Percentiles rank a stretch among this genome's conserved stretches.
These are phyloP conservation scores for Yamadazyma jaroonii DNA, from an alignment of 1,139 yeast species.

Conservation along the genomic window DNA sequence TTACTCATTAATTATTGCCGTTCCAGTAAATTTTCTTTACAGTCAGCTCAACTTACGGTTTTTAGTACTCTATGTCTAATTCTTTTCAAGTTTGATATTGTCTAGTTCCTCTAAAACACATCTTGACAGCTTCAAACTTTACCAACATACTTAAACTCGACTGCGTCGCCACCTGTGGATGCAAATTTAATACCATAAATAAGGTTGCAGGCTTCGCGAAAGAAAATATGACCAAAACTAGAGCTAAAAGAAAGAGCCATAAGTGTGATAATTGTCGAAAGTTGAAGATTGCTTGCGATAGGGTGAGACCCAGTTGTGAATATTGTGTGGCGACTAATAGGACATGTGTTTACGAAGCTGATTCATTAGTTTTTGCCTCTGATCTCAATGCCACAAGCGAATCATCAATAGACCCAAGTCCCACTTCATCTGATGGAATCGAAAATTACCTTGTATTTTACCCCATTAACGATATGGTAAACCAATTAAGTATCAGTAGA, in stretches of 20 bases:
- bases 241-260: conserved; percentile 13
- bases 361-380: too few relatives aligned
- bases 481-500: not conserved
- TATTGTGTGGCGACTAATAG: conserved; percentile 31
- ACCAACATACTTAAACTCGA: too few relatives aligned
- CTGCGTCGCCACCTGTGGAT: too few relatives aligned
- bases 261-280: conserved; percentile 24
- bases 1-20: too few relatives aligned
- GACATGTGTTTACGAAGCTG: conserved; percentile 21
- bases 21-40: too few relatives aligned
- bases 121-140: too few relatives aligned
- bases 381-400: not conserved
- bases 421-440: not conserved
- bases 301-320: conserved; percentile 30
- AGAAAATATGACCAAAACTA: not conserved
- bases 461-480: conserved; percentile 1
- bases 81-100: too few relatives aligned
- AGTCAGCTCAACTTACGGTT: too few relatives aligned
- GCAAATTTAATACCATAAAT: too few relatives aligned
- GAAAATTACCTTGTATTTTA: not conserved
- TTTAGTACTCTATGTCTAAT: too few relatives aligned
- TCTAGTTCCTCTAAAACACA: too few relatives aligned
- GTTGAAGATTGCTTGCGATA: conserved; percentile 29
- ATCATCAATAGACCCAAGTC: not conserved
- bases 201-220: not conserved